A percentile compares a stretch with the other conserved stretches of the same genome.
Evolutionary conservation across 805 yeast species (phyloP).

Genomic region (Barnettozyma populi): DNA sequence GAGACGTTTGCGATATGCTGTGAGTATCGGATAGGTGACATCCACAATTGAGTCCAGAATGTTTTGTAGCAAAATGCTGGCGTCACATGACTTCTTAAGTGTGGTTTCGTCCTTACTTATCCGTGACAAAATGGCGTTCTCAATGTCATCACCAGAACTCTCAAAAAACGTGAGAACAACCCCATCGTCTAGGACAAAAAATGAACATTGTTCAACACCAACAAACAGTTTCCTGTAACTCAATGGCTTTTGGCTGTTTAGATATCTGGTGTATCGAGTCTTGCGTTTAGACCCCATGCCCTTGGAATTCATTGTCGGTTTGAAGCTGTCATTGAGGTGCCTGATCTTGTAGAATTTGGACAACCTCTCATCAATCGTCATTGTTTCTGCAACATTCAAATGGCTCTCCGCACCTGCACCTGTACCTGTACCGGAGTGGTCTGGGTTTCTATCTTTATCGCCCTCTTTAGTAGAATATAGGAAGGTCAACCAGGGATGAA

Average conservation of each 20-base stretch:
- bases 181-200: slow-evolving; percentile 39
- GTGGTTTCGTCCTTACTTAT: slow-evolving; percentile 41
- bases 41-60: slow-evolving; percentile 52
- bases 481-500: slow-evolving; percentile 3
- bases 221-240: slow-evolving; percentile 38
- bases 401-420: no score
- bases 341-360: slow-evolving; percentile 25
- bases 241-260: slow-evolving; percentile 41
- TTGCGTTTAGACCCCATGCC: slow-evolving; percentile 8
- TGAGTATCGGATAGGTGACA: slow-evolving; percentile 44
- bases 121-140: slow-evolving; percentile 45
- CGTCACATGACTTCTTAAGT: slow-evolving; percentile 44
- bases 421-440: not conserved
- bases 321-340: slow-evolving; percentile 29
- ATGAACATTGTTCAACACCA: slow-evolving; percentile 51
- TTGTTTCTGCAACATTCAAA: not conserved
- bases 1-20: slow-evolving; percentile 44
- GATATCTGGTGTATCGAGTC: slow-evolving; percentile 15
- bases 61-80: slow-evolving; percentile 48
- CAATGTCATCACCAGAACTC: slow-evolving; percentile 48
- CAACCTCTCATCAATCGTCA: slow-evolving; percentile 15
- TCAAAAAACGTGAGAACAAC: slow-evolving; percentile 54
- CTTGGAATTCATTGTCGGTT: slow-evolving; percentile 17
- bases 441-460: not conserved
- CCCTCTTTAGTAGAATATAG: not conserved